Base-by-base conservation (phyloP, 2,329 filamentous ascomycete genomes). In the Fusarium torreyae region DNA sequence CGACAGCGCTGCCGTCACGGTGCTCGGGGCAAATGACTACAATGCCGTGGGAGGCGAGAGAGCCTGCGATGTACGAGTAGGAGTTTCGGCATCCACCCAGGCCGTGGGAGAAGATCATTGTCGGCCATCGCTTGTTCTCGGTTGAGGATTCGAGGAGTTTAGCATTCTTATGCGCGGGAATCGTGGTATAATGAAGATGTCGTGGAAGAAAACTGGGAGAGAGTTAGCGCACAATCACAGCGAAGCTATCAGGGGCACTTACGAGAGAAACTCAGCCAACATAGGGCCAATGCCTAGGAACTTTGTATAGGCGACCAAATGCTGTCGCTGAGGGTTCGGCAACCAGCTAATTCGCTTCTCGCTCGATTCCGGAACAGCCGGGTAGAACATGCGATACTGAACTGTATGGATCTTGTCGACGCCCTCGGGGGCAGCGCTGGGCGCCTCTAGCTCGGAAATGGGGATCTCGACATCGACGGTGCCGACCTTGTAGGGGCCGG, bases 81-180 rank as follows among this genome's bases (percentile, higher is more conserved):
- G 92, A 89, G 74, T 96, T 96, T 69, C 92, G 87, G 63, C 88
- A 91, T 38, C 94, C 94, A 38, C 92, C 94, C 2, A 97, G 84
- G 1, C 94, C 94, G 76, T 97, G 94, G 2, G 93, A 96, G 80
- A 97, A 97, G 66, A 97, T 84, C 82, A 94, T 89, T 1, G 93
- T 91, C 0, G 94, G 93, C 91, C 92, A 96, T 81, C 88, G 83
- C 57, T 84, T 81, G 61, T 82, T 80, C 6, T 82, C 74, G 5
- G 83, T 80, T 13, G 81, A 74, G 61, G 88, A 75, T 61, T 82
- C 63, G 75, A 89, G 85, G 9, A 94, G 79, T 7, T 85, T 83
- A 13, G 92, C 92, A 76, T 94, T 92, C 71, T 92, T 90, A 69
- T 89, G 84, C 26, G 88, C 91, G 7, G 92, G 92, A 26, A 95